Base-by-base conservation (phyloP, 176 grass and related monocot genomes). In the Ensete ventricosum region DNA sequence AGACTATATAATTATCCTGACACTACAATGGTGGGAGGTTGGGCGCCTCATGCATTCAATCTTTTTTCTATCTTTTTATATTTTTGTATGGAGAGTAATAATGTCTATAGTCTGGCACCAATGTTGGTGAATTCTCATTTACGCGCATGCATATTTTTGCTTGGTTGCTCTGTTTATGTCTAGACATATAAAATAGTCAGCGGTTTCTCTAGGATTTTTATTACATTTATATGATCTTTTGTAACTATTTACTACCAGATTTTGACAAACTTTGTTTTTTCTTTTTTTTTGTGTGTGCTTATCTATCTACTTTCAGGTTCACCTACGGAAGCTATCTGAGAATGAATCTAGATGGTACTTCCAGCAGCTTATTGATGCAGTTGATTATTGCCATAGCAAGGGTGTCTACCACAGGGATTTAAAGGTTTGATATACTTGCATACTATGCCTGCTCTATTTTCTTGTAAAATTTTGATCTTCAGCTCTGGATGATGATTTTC, bases 401-500 rank as follows among this genome's bases (percentile, higher is more conserved):
- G 88, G 95, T 62, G 90, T 94, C 55, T 99, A 85, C 79, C 95
- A 94, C 76, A 90, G 95, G 79, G 95, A 99, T 85, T 82, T 99
- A 59, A 99, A 99, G 90, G 95, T 99, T 25, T 78, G 22, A 71
- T 21, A 43, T 79, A 19, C 60, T 70, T 55, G 16, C 6, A 57
- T 79, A 55, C 20, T 69, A 53, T 22, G 20, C 17, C 53, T 48
- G 17, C 34, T 43, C 34, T 3, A 21, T 22, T 55, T 63, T 9
- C 16, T 22, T 80, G 54, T 27, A 51, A 65, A 29, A 29, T 26
- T 34, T n/a, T 48, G 54, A 63, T 73, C 54, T 85, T 57, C 62
- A 34, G 50, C 27, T 70, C 14, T 83, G 67, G 49, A 81, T 2
- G 66, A 71, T 70, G 76, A 68, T 72, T 83, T 58, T 48, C 26